A percentile compares a stretch with the other conserved stretches of the same genome.
These are phyloP conservation scores for Phaseolus coccineus DNA, from an alignment of 331 rosid species.

Conservation along the genomic window DNA sequence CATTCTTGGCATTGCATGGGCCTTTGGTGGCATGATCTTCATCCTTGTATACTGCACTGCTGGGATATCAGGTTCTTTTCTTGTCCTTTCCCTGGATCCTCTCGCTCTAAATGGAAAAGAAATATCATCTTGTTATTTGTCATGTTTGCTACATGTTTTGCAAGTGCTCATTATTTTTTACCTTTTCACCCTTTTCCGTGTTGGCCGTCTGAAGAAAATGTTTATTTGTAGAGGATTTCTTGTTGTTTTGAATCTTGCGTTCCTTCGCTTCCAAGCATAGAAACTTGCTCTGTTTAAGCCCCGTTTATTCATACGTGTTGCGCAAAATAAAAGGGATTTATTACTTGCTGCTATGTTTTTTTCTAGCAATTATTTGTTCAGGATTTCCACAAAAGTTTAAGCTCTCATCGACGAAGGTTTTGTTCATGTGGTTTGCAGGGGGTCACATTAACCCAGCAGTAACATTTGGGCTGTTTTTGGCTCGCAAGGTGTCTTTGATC, in stretches of 20 bases:
- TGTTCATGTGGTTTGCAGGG: constrained; percentile 50
- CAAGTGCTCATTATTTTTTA: not conserved
- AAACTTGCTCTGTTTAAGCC: not conserved
- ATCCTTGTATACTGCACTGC: constrained; percentile 97
- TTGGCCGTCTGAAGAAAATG: constrained; percentile 19
- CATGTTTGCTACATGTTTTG: not conserved
- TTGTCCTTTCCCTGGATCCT: constrained; percentile 27
- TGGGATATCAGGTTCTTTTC: constrained; percentile 77
- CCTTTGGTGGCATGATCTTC: constrained; percentile 99
- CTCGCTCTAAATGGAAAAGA: not conserved
- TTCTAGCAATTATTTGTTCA: not conserved
- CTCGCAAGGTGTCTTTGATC: constrained; percentile 84
- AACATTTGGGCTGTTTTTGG: constrained; percentile 91
- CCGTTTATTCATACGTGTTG: not conserved
- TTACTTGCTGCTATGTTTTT: not conserved
- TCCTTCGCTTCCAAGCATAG: not conserved
- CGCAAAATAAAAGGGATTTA: not conserved
- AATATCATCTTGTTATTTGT: not conserved
- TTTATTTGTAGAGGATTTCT: not conserved
- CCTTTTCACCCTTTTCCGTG: not conserved
- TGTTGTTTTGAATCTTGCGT: not conserved
- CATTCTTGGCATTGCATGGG: constrained; percentile 85
- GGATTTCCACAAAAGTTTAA: not conserved
- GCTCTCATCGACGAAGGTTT: not conserved
- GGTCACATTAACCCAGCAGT: constrained; percentile 99